Evolutionary conservation across 2,329 filamentous ascomycete genomes (phyloP).

Genomic region (Fusarium sp.): DNA sequence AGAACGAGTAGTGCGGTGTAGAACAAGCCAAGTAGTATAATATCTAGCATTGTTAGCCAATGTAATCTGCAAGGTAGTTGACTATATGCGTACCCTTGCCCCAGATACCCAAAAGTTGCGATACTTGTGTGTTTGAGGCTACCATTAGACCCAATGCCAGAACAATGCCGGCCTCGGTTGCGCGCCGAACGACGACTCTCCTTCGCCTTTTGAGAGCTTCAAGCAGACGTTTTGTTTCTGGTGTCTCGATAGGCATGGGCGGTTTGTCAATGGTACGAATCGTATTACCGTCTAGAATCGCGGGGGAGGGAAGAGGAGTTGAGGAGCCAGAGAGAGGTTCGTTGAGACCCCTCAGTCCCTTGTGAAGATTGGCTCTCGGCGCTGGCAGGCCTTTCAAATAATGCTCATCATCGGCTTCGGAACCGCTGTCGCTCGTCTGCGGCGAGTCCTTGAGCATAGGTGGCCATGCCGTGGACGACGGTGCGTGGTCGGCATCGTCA

Average conservation of each 20-base stretch:
- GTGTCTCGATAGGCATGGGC: constrained; percentile 17
- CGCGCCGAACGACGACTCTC: constrained; percentile 62
- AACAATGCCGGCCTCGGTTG: constrained; percentile 62
- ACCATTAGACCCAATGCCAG: constrained; percentile 59
- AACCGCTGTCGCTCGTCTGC: constrained; percentile 85
- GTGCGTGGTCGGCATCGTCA: constrained; percentile 33
- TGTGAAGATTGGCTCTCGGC: constrained; percentile 75
- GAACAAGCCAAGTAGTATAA: constrained; percentile 51
- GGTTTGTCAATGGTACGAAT: constrained; percentile 37
- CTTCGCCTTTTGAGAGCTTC: constrained; percentile 55
- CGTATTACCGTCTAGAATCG: constrained; percentile 55
- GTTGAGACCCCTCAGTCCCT: constrained; percentile 74
- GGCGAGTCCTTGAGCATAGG: constrained; percentile 61
- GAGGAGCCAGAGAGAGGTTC: constrained; percentile 63
- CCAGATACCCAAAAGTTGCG: constrained; percentile 57
- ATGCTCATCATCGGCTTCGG: constrained; percentile 94
- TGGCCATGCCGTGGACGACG: constrained; percentile 41
- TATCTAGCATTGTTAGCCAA: constrained; percentile 50
- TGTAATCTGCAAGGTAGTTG: not conserved
- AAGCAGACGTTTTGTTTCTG: constrained; percentile 34
- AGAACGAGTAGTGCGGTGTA: constrained; percentile 55
- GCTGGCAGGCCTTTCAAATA: constrained; percentile 86
- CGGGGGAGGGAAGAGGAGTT: constrained; percentile 64
- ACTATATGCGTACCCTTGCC: constrained; percentile 55
- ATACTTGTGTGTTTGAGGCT: constrained; percentile 56